Conservation (phyloP, 352 stramenopile genomes). For the Globisporangium irregulare region DNA sequence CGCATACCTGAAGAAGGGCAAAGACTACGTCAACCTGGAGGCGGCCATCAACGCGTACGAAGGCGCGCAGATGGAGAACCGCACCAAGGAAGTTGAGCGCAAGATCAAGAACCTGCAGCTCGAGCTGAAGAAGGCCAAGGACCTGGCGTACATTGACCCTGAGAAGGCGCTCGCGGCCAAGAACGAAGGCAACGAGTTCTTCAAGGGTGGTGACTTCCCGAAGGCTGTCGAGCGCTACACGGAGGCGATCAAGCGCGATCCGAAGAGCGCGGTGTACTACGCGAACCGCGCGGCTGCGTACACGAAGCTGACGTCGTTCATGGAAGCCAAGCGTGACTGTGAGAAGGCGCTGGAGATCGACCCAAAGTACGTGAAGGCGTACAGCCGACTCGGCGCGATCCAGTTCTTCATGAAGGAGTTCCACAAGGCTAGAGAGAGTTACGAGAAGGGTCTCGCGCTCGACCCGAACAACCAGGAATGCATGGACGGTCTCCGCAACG, state of each 20-base stretch:
- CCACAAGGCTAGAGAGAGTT: conserved; percentile 98
- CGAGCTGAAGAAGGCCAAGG: conserved; percentile 94
- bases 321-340: conserved; percentile 91
- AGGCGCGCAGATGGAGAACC: conserved; percentile 84
- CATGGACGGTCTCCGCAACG: conserved; percentile 94
- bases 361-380: conserved; percentile 99
- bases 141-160: conserved; percentile 95
- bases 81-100: conserved; percentile 91
- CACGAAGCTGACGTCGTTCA: conserved; percentile 97
- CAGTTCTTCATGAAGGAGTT: conserved; percentile 99
- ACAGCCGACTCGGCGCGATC: conserved; percentile 97
- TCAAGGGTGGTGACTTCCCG: conserved; percentile 95
- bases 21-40: conserved; percentile 83
- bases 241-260: conserved; percentile 99
- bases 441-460: conserved; percentile 94
- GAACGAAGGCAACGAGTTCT: conserved; percentile 97
- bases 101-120: conserved; percentile 95
- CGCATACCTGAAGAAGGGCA: conserved; percentile 94
- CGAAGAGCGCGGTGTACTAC: conserved; percentile 97
- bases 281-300: conserved; percentile 98
- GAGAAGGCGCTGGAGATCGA: conserved; percentile 98
- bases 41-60: conserved; percentile 87
- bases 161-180: conserved; percentile 97
- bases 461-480: conserved; percentile 96
- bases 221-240: conserved; percentile 93